Evolutionary conservation across 1,284 basidiomycete species (phyloP), one percentile per base, ranked within the genome.

Genomic region (Baeospora myosura): DNA sequence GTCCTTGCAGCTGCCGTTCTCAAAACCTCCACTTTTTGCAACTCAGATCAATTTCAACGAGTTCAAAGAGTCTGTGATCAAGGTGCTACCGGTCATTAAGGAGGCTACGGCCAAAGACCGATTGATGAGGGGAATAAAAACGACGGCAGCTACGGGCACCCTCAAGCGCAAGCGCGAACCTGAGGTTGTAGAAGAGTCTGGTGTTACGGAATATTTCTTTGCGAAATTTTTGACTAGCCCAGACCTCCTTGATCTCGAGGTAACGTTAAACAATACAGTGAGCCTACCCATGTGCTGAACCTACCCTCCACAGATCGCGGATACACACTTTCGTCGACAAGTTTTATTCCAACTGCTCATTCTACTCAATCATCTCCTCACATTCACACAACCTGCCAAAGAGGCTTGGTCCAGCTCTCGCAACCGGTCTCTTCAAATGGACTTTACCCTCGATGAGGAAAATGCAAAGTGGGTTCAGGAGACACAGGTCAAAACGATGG

Each of bases 171-270:
- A 84, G 61, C 74, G 82, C 21, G 82, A 83, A 20, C 54, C 62
- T 12, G 45, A 48, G 16, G 50, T 56, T 1, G 65, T 69, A 30
- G 72, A 74, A 50, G 70, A 38, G 17, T 25, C 40, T 36, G 64
- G 63, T 11, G 61, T 61, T 24, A 78, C 69, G 38, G 81, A 88
- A 49, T 90, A 89, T 58, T 93, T 93, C 63, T 94, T 93, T 55
- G 89, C 91, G 10, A 93, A 92, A 57, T 93, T 88, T 60, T 66
- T 95, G 32, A 93, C 90, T 0, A 89, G 81, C 45, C 82, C 87
- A 0, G 87, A 90, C 34, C 65, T 95, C 16, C 69, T 94, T 21
- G 88, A 88, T 40, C 78, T 93, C 40, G 89, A 95, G 72, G 88
- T 88, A 42, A 44, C 66, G 51, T 5, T 14, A 14, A n/a, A 34